Conservation (phyloP, 306 rosid genomes). For the Abrus precatorius region DNA sequence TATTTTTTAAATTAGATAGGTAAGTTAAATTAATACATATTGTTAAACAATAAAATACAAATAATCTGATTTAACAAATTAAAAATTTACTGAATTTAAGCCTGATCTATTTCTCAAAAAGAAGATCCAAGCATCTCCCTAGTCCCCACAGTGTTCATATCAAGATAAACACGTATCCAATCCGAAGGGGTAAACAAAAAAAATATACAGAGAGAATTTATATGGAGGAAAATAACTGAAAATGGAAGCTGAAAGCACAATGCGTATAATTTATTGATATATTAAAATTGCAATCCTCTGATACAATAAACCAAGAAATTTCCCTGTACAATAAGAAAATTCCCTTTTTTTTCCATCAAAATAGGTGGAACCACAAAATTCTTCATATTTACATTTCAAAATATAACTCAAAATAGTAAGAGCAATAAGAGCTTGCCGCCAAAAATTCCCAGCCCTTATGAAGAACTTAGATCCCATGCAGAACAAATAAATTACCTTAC, state of each 20-base stretch:
- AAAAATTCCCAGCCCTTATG: slow-evolving; percentile 59
- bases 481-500: slow-evolving; percentile 31
- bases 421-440: slow-evolving; percentile 59
- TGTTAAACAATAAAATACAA: neutral
- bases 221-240: neutral
- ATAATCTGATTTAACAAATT: neutral
- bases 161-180: neutral
- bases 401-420: slow-evolving; percentile 51
- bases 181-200: neutral
- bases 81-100: neutral
- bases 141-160: neutral
- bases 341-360: slow-evolving; percentile 56
- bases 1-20: too few relatives aligned
- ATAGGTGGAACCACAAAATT: slow-evolving; percentile 71
- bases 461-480: slow-evolving; percentile 55
- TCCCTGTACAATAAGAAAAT: slow-evolving; percentile 72
- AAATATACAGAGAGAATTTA: neutral
- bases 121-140: neutral
- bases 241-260: slow-evolving; percentile 38
- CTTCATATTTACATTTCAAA: slow-evolving; percentile 73
- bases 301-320: slow-evolving; percentile 72
- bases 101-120: too few relatives aligned
- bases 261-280: slow-evolving; percentile 66
- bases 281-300: slow-evolving; percentile 55
- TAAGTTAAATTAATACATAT: too few relatives aligned